A percentile compares a stretch with the other conserved stretches of the same genome.
These are phyloP conservation scores for Alternaria solani DNA, from an alignment of 2,329 filamentous ascomycete species.

Conservation along the genomic window DNA sequence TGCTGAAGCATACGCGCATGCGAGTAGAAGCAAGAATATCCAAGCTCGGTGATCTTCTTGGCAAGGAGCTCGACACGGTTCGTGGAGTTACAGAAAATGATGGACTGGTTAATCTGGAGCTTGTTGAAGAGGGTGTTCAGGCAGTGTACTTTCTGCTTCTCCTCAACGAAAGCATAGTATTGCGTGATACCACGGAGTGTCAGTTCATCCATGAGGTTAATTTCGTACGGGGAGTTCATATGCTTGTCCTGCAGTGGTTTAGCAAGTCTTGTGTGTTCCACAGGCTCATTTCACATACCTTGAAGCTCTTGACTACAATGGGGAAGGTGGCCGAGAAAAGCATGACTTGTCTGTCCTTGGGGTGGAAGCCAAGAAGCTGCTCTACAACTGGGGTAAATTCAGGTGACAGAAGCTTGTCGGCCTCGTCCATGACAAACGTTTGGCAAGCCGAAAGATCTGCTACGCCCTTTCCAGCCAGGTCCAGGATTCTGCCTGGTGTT, in stretches of 20 bases:
- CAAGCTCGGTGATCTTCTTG: conserved; percentile 99
- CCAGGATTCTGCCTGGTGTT: conserved; percentile 93
- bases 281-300: conserved; percentile 48
- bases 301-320: conserved; percentile 95
- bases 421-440: conserved; percentile 99
- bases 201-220: conserved; percentile 99
- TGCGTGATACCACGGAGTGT: conserved; percentile 98
- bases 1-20: conserved; percentile 98
- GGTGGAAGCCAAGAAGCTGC: conserved; percentile 92
- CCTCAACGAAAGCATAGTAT: conserved; percentile 98
- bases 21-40: conserved; percentile 99
- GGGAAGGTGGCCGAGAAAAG: conserved; percentile 98
- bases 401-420: conserved; percentile 94
- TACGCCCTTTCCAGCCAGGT: conserved; percentile 94
- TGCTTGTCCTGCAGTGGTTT: conserved; percentile 76
- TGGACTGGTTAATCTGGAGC: conserved; percentile 99
- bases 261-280: conserved; percentile 8
- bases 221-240: conserved; percentile 95
- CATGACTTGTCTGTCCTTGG: conserved; percentile 98
- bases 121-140: conserved; percentile 99
- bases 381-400: conserved; percentile 99
- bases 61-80: conserved; percentile 96
- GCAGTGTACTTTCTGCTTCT: conserved; percentile 99
- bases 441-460: conserved; percentile 95
- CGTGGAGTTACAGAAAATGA: conserved; percentile 99